Base-by-base conservation (phyloP, 2,329 filamentous ascomycete genomes). In the Sclerotinia subarctica region DNA sequence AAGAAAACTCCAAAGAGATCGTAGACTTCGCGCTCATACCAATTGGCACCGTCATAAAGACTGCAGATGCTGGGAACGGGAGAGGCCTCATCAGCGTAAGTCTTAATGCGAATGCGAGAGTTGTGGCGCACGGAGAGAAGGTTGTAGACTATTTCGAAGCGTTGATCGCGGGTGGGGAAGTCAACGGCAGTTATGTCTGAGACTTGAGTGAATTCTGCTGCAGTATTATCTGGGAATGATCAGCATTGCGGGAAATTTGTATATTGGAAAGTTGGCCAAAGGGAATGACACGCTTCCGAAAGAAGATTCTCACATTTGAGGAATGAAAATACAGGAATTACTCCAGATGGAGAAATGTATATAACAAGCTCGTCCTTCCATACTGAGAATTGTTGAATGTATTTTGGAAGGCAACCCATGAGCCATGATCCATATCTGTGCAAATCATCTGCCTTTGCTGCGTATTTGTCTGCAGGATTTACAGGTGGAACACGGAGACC, bases 321-420 rank as follows among this genome's bases (percentile, higher is more conserved):
- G 83, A 99, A 99, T 70, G 86, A 88, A 80, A 99, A 94, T 76
- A 96, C 91, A 51, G 95, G 95, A 74, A 97, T 87, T 75, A 98
- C 88, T 74, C 93, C 95, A 49, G 91, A 82, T 1, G 95, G 95
- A 59, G 92, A 85, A 77, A 98, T 95, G 81, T 96, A 94, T 79
- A 97, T 92, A 75, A 91, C 93, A 78, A 99, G 88, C 82, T 99
- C 95, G 79, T 99, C 95, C 83, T 99, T 99, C 95, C 95, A 99
- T 67, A 99, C 94, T 17, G 94, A 96, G 83, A 98, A 98, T 82
- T 99, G 95, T 83, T 99, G 96, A 76, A 99, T 88, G 82, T 97
- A 97, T 85, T 97, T 98, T 76, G 95, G 96, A 77, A 99, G 82
- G 80, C 92, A 96, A 74, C 93, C 94, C 88, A 99, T 94, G 77